phyloP scores from a whole-genome alignment of 2,329 filamentous ascomycete genomes.

The Fusarium dimerum region DNA sequence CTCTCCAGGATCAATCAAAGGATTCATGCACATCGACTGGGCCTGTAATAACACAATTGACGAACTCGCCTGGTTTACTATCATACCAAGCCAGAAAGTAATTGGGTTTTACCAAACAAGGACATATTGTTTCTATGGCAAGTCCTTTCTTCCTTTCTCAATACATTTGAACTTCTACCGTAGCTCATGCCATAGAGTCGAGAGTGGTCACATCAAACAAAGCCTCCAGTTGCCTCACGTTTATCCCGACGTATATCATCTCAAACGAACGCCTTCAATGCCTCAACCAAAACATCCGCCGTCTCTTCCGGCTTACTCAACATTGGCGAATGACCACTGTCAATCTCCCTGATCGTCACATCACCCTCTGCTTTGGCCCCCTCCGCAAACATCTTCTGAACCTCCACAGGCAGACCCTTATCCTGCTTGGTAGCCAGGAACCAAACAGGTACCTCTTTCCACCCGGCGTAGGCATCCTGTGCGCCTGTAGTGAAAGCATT shows the following conservation, averaged over 20 bases:
- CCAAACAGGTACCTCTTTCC: slow-evolving; percentile 49
- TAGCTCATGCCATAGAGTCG: no score
- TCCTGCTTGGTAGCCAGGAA: slow-evolving; percentile 47
- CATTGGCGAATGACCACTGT: slow-evolving; percentile 51
- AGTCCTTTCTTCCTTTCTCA: no score
- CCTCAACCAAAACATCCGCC: slow-evolving; percentile 36
- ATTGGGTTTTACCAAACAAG: no score
- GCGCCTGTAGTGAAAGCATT: slow-evolving; percentile 47
- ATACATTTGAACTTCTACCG: no score
- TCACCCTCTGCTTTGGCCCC: slow-evolving; percentile 39
- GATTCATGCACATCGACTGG: no score
- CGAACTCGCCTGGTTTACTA: no score
- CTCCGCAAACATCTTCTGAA: slow-evolving; percentile 40
- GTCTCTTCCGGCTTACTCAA: slow-evolving; percentile 46
- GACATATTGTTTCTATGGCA: no score
- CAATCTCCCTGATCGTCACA: slow-evolving; percentile 42
- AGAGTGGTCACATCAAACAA: no score
- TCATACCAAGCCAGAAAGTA: no score
- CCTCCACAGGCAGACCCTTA: slow-evolving; percentile 38
- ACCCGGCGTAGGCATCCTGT: slow-evolving; percentile 46
- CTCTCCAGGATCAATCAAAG: no score
- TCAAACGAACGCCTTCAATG: slow-evolving; percentile 15
- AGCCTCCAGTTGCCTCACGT: neutral
- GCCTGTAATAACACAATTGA: no score
- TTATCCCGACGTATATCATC: neutral